A percentile compares a stretch with the other conserved stretches of the same genome.
These are phyloP conservation scores for Amanita pseudoporphyria DNA, from an alignment of 768 basidiomycete genomes.

Conservation along the genomic window DNA sequence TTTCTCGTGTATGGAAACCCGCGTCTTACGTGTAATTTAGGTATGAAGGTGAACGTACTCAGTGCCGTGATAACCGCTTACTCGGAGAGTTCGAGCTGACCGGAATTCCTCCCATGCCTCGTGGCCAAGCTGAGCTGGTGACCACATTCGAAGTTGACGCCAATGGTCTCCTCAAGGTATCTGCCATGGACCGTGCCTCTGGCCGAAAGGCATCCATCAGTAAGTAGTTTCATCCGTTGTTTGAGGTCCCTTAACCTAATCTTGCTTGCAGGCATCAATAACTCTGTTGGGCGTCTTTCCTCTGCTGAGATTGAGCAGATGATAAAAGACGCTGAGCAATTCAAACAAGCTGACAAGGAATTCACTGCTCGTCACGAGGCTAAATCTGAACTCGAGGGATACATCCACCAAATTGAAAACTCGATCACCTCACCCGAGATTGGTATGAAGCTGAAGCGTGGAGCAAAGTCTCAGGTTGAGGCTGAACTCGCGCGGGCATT, in stretches of 20 bases:
- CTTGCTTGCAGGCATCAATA: conserved; percentile 71
- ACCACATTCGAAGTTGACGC: conserved; percentile 99
- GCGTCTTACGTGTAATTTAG: conserved; percentile 22
- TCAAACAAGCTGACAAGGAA: conserved; percentile 94
- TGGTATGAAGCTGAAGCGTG: conserved; percentile 98
- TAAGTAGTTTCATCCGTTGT: conserved; percentile 26
- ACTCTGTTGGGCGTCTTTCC: conserved; percentile 98
- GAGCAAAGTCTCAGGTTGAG: conserved; percentile 91
- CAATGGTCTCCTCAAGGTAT: conserved; percentile 98
- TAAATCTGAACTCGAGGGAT: conserved; percentile 95
- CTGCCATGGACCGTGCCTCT: conserved; percentile 95
- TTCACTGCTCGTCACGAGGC: conserved; percentile 98
- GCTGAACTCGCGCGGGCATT: conserved; percentile 95
- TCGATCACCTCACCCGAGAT: conserved; percentile 96
- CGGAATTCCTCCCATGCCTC: conserved; percentile 98
- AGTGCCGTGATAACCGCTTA: conserved; percentile 98
- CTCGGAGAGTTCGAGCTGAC: conserved; percentile 99
- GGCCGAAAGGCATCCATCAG: conserved; percentile 99
- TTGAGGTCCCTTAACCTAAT: conserved; percentile 9
- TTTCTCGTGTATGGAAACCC: neutral
- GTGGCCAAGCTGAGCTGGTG: conserved; percentile 98
- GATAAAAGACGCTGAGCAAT: conserved; percentile 99
- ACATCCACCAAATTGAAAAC: conserved; percentile 93
- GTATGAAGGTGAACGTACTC: conserved; percentile 99
- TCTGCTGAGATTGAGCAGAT: conserved; percentile 98